phyloP scores from a whole-genome alignment of 768 basidiomycete species.

The Leccinum olivaceopallidum region DNA sequence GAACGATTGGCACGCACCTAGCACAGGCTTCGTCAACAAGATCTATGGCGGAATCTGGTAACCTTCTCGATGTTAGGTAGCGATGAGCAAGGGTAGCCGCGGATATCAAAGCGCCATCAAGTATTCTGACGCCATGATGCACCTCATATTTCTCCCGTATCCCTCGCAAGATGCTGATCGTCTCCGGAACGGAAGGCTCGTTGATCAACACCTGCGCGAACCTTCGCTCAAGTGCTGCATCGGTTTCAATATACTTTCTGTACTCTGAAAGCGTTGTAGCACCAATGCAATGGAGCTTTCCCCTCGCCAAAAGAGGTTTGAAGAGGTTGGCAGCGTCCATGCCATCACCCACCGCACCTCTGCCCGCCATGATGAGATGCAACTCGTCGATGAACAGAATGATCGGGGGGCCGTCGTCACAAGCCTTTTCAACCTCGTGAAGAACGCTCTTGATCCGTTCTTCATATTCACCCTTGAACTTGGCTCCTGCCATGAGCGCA shows the following conservation, averaged over 20 bases:
- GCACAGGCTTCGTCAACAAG: conserved; percentile 91
- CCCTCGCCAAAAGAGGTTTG: conserved; percentile 89
- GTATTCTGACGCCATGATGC: conserved; percentile 86
- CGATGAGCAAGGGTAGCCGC: conserved; percentile 93
- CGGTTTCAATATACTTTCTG: conserved; percentile 90
- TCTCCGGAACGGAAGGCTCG: conserved; percentile 86
- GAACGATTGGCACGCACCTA: conserved; percentile 47
- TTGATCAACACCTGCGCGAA: conserved; percentile 94
- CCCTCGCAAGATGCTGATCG: conserved; percentile 92
- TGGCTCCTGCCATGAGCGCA: conserved; percentile 89
- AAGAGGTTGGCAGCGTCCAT: conserved; percentile 95
- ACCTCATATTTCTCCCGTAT: conserved; percentile 95
- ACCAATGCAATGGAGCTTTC: conserved; percentile 76
- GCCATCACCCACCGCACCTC: conserved; percentile 78
- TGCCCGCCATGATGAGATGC: conserved; percentile 91
- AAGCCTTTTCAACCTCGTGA: conserved; percentile 89
- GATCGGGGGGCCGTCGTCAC: conserved; percentile 73
- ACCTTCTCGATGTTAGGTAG: conserved; percentile 78
- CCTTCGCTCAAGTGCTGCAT: conserved; percentile 86
- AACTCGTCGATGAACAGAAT: conserved; percentile 96
- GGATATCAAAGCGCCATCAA: conserved; percentile 83
- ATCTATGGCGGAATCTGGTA: conserved; percentile 90
- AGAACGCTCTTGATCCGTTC: conserved; percentile 93
- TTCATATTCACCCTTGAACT: conserved; percentile 96
- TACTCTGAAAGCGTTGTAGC: conserved; percentile 94